Base-by-base conservation (phyloP, 108 stramenopile genomes). In the Nannochloropsis gaditana region DNA sequence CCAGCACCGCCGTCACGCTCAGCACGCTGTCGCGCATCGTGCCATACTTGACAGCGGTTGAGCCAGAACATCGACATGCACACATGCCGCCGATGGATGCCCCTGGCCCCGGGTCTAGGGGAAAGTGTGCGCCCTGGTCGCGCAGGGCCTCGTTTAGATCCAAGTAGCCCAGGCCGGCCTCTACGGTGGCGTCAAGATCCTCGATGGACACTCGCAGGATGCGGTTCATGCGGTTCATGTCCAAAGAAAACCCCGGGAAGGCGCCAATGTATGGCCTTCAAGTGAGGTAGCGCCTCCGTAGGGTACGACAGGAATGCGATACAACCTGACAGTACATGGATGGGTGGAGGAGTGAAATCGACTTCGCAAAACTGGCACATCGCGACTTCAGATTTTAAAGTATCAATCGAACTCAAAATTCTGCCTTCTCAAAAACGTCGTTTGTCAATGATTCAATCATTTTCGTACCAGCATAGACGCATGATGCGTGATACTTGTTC, bases 11-110 rank as follows among this genome's bases (percentile, higher is more conserved):
- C 84, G 93, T 93, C 45, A 98, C 44, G 21, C 82, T 91, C 81
- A 97, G 79, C 2, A 98, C 93, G 85, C 96, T 96, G 79, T 96
- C 95, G 43, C 94, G 85, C 96, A 98, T 98, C 41, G 95, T 95
- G 21, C 95, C 96, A 85, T 95, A 97, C n/a, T 92, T 91, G n/a
- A 97, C 96, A 0, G 98, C 94, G 17, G 95, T 95, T 9, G 96
- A 97, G 11, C 98, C 98, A 42, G 95, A 95, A 59, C 96, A 95
- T 9, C 95, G 94, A 84, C 94, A 94, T 5, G 89, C 91, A 45
- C 82, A 84, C 95, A 95, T 95, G 44, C 97, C 97, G 5, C 97
- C 97, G 79, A 96, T 92, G 42, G 94, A 95, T 19, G 95, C 96
- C 59, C 59, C 59, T 94, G 11, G 96, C 96, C 88, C 96, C 96